These are phyloP conservation scores for Phoenix dactylifera DNA, from an alignment of 176 grass and related monocot species.

Conservation along the genomic window DNA sequence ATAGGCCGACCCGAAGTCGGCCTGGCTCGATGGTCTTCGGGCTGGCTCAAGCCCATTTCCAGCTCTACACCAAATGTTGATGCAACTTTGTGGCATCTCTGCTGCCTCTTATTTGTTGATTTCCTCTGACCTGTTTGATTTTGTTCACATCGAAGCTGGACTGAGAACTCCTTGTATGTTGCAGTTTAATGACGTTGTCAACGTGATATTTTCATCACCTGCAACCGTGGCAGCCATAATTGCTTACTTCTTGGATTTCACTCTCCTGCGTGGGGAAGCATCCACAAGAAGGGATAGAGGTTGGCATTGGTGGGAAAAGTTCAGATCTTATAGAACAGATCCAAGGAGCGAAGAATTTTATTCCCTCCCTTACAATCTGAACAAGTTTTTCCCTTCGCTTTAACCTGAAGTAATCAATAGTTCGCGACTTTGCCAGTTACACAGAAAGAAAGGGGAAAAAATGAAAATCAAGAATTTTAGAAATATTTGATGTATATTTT, in stretches of 20 bases:
- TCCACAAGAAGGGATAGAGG: constrained; percentile 59
- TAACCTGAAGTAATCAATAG: constrained; percentile 14
- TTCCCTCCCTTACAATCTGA: constrained; percentile 63
- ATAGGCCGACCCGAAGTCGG: too few relatives aligned
- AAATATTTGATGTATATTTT: too few relatives aligned
- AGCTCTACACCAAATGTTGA: too few relatives aligned
- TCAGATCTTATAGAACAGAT: constrained; percentile 50
- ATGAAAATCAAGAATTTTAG: too few relatives aligned
- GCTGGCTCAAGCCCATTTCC: too few relatives aligned
- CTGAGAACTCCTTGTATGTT: background rate
- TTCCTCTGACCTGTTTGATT: too few relatives aligned
- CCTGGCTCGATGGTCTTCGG: too few relatives aligned
- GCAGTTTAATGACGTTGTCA: constrained; percentile 91
- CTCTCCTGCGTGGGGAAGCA: constrained; percentile 48
- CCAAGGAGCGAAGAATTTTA: constrained; percentile 81
- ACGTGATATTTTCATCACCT: constrained; percentile 82
- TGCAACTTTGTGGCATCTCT: too few relatives aligned
- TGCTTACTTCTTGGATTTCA: constrained; percentile 65
- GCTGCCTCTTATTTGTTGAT: too few relatives aligned
- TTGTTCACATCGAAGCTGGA: too few relatives aligned
- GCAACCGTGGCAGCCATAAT: constrained; percentile 81
- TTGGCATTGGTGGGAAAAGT: constrained; percentile 77
- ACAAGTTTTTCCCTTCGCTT: constrained; percentile 82
- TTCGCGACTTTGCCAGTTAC: too few relatives aligned
- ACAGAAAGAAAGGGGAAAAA: too few relatives aligned